These are phyloP conservation scores for Berkeleyomyces rouxiae DNA, from an alignment of 2,329 filamentous ascomycete genomes.

Conservation along the genomic window DNA sequence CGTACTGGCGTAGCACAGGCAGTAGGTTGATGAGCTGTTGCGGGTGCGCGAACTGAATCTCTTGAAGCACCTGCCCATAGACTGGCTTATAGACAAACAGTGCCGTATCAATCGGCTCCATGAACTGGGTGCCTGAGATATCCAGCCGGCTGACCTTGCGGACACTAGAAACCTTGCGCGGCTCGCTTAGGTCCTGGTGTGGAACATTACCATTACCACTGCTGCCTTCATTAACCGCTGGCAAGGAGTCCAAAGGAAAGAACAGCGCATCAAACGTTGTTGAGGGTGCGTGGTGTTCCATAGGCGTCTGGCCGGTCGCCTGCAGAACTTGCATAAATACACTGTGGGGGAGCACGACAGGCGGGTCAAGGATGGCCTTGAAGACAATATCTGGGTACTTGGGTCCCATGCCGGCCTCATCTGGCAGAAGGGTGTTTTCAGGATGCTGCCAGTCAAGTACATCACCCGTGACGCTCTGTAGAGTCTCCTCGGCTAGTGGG, in stretches of 20 bases:
- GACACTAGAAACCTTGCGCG: slow-evolving; percentile 30
- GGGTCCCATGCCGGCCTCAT: slow-evolving; percentile 29
- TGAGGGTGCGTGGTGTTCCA: slow-evolving; percentile 29
- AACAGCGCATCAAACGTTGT: slow-evolving; percentile 41
- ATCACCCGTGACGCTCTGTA: slow-evolving; percentile 21
- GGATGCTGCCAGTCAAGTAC: slow-evolving; percentile 60
- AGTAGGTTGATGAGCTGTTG: slow-evolving; percentile 58
- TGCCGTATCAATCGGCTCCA: slow-evolving; percentile 28
- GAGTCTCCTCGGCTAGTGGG: slow-evolving; percentile 27
- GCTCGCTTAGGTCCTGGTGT: slow-evolving; percentile 39
- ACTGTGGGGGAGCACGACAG: slow-evolving; percentile 49
- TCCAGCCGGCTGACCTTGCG: slow-evolving; percentile 21
- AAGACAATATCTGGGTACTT: slow-evolving; percentile 59
- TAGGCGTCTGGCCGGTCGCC: slow-evolving; percentile 19
- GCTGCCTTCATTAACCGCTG: background rate
- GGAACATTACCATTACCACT: slow-evolving; percentile 20
- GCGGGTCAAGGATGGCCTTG: slow-evolving; percentile 56
- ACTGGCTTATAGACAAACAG: slow-evolving; percentile 58
- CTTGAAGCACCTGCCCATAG: slow-evolving; percentile 48
- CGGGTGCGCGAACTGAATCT: slow-evolving; percentile 63
- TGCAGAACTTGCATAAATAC: slow-evolving; percentile 47
- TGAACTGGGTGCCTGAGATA: slow-evolving; percentile 8
- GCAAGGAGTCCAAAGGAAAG: slow-evolving; percentile 32
- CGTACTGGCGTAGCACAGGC: slow-evolving; percentile 61
- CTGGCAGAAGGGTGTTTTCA: slow-evolving; percentile 40